Base-by-base conservation (phyloP, 169 alveolate species). In the Theileria annulata region DNA sequence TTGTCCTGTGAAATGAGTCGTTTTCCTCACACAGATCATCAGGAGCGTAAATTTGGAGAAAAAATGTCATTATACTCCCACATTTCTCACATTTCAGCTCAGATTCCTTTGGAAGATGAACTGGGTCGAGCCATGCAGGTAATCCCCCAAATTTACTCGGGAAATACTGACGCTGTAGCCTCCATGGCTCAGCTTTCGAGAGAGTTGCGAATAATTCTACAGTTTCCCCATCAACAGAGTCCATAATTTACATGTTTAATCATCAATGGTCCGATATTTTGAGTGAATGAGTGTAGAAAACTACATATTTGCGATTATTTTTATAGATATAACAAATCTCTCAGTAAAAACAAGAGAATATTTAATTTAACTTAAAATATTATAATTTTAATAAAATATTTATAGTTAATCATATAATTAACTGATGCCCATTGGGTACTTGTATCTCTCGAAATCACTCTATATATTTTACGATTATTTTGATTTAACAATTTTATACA, bases 51-150 rank as follows among this genome's bases (percentile, higher is more conserved):
- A 91, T 27, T 60, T 91, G 95, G 30, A 88, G 68, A n/a, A 86
- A 68, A 66, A 91, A 91, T 23, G 91, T 66, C 93, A 91, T 77
- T 37, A 87, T 67, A 23, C 79, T 60, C 47, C 77, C 63, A 63
- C 95, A 91, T 8, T 66, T 51, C 17, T 54, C 60, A 62, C 95
- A 91, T 15, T 56, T 27, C 58, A 91, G 75, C 31, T 71, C 77
- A 17, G 49, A 49, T 60, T 85, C 88, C 15, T 70, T 27, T 0
- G 92, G 95, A 48, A 91, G 71, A 42, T 82, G 67, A 5, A 77
- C 77, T 4, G 92, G 87, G 27, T 88, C 91, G n/a, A 91, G 85
- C 95, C 95, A 91, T 6, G 91, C 90, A 0, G 95, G 95, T 10
- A 35, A 62, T 1, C 95, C 95, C 4, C 95, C 95, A 3, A 91